Evolutionary conservation across 768 basidiomycete species (phyloP), one percentile per base, ranked within the genome.

Genomic region (Leucocoprinus birnbaumii): DNA sequence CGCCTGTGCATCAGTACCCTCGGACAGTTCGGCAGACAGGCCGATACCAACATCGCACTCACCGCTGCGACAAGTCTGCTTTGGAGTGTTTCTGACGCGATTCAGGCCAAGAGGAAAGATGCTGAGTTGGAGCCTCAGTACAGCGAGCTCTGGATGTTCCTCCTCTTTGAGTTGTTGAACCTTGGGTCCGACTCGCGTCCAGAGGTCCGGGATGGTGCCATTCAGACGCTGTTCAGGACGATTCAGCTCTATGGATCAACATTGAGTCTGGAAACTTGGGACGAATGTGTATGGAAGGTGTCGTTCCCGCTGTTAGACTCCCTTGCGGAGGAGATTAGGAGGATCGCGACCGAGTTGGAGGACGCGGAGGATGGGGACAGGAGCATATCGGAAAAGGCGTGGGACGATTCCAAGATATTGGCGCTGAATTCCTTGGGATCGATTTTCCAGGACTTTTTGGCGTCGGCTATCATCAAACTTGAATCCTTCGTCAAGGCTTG

Each of bases 11-110:
- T 98, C 69, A 83, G 78, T 58, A 95, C 96, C 3, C 77, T 99
- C 0, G 92, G 92, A 4, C 86, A 89, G 52, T 99, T 96, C 68
- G 94, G 95, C 7, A 82, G 87, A 16, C 96, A 98, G 63, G 80
- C 85, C 0, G 97, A 98, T 60, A 95, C 96, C 37, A 99, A 99
- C 62, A 96, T 99, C 53, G 91, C 94, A 1, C 73, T 99, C 53
- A 96, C 96, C 1, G 92, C 93, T 0, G 93, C 95, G 0, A 93
- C 93, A 55, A 94, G 92, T 51, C 72, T 98, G 2, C 75, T 99
- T 3, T 98, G 96, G 96, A 89, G 91, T 57, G 91, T 99, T 0
- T 97, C 95, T 0, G 96, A 99, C 65, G 89, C 92, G 1, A 91
- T 98, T 34, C 94, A 96, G 63, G 82, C 87, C 6, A 89, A 91